A percentile compares a stretch with the other conserved stretches of the same genome.
Evolutionary conservation across 2,329 filamentous ascomycete species (phyloP).

Genomic region (Periconia sp.): DNA sequence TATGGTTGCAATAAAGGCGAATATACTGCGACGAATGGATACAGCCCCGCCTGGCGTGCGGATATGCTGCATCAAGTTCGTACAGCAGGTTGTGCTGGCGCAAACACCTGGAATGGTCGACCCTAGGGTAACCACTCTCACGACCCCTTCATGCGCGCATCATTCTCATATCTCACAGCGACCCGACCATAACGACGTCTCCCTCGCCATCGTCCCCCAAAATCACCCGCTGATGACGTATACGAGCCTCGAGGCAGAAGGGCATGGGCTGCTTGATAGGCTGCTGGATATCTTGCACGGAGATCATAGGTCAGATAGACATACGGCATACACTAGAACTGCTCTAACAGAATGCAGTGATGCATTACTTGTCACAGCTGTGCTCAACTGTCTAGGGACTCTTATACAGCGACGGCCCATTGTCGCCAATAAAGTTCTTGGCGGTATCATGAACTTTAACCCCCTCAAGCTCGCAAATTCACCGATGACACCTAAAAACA

Average conservation of each 20-base stretch:
- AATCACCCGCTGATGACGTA: constrained; percentile 82
- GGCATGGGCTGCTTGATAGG: constrained; percentile 86
- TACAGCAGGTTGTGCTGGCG: constrained; percentile 88
- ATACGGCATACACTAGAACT: constrained; percentile 9
- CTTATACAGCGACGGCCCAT: constrained; percentile 82
- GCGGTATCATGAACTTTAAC: constrained; percentile 87
- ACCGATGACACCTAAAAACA: constrained; percentile 77
- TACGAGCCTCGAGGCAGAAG: constrained; percentile 87
- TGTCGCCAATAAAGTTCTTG: constrained; percentile 84
- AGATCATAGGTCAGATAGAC: constrained; percentile 72
- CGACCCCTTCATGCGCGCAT: constrained; percentile 4
- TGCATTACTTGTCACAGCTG: constrained; percentile 86
- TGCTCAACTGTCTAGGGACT: constrained; percentile 84
- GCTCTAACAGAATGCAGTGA: constrained; percentile 64
- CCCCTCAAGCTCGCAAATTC: constrained; percentile 80
- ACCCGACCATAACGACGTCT: constrained; percentile 80
- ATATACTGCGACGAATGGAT: constrained; percentile 89
- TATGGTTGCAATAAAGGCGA: constrained; percentile 87
- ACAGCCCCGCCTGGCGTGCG: constrained; percentile 75
- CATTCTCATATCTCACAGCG: constrained; percentile 58
- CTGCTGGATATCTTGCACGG: constrained; percentile 86
- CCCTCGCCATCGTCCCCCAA: constrained; percentile 81
- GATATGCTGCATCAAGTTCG: constrained; percentile 97
- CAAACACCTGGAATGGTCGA: constrained; percentile 89
- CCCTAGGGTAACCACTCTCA: constrained; percentile 69